phyloP scores from a whole-genome alignment of 225 moss, liverwort and hornwort genomes.

The Anthoceros angustus region DNA sequence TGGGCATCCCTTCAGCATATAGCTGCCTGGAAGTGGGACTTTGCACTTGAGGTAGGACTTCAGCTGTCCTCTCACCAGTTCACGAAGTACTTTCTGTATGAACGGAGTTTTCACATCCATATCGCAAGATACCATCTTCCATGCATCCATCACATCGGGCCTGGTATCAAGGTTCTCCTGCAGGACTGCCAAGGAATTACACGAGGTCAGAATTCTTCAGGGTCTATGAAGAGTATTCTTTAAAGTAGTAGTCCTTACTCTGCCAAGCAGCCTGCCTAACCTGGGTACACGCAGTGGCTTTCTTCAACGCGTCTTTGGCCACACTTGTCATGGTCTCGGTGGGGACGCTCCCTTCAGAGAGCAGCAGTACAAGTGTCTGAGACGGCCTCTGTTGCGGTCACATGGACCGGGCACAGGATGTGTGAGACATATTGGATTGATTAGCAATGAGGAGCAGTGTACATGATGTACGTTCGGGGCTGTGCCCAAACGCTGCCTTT shows the following conservation, averaged over 20 bases:
- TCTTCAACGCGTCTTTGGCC: not conserved
- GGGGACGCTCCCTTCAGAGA: not conserved
- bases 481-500: too few species aligned
- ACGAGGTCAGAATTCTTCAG: not conserved
- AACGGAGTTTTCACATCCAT: slow-evolving; percentile 7
- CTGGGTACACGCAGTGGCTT: not conserved
- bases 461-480: too few species aligned
- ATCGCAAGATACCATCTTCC: not conserved
- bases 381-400: too few species aligned
- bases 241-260: not conserved
- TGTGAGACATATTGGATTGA: too few species aligned
- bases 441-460: too few species aligned
- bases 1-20: slow-evolving; percentile 26
- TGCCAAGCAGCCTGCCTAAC: not conserved
- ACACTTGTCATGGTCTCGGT: not conserved
- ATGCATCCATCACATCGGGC: not conserved
- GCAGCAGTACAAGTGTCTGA: not conserved
- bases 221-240: not conserved
- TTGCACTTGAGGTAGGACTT: slow-evolving; percentile 15
- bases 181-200: not conserved
- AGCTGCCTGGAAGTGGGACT: slow-evolving; percentile 17
- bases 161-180: not conserved
- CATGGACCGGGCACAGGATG: too few species aligned
- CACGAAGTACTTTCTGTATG: slow-evolving; percentile 17
- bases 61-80: slow-evolving; percentile 20